phyloP scores from a whole-genome alignment of 2,329 filamentous ascomycete species.

The Biscogniauxia marginata region DNA sequence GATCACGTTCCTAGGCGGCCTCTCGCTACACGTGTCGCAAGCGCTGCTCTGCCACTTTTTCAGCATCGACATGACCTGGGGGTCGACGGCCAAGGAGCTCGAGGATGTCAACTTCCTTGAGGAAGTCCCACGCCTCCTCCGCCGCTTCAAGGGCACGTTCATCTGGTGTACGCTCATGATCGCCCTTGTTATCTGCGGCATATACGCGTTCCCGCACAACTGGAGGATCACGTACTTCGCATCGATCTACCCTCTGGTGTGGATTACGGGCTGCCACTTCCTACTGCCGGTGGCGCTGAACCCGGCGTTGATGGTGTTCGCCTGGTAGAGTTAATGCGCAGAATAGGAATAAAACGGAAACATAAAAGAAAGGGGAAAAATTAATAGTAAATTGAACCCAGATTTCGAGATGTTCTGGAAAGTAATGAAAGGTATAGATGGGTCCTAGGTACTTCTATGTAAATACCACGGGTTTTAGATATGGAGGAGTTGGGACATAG shows the following conservation, averaged over 20 bases:
- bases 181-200: constrained; percentile 31
- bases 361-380: background rate
- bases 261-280: constrained; percentile 54
- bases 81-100: constrained; percentile 34
- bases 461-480: background rate
- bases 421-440: background rate
- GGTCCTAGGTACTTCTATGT: background rate
- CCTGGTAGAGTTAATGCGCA: constrained; percentile 44
- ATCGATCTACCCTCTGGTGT: constrained; percentile 57
- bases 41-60: constrained; percentile 43
- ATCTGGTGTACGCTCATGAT: constrained; percentile 27
- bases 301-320: constrained; percentile 63
- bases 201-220: constrained; percentile 28
- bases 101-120: constrained; percentile 35
- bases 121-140: constrained; percentile 31
- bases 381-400: background rate
- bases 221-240: constrained; percentile 60
- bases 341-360: background rate
- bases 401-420: background rate
- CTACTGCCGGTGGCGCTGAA: constrained; percentile 59
- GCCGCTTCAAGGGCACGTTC: constrained; percentile 35
- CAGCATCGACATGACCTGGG: constrained; percentile 41
- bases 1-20: constrained; percentile 42
- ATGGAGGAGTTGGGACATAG: background rate
- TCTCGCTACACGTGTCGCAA: constrained; percentile 41